Evolutionary conservation across 169 alveolate species (phyloP).

Genomic region (Cryptosporidium sp.): DNA sequence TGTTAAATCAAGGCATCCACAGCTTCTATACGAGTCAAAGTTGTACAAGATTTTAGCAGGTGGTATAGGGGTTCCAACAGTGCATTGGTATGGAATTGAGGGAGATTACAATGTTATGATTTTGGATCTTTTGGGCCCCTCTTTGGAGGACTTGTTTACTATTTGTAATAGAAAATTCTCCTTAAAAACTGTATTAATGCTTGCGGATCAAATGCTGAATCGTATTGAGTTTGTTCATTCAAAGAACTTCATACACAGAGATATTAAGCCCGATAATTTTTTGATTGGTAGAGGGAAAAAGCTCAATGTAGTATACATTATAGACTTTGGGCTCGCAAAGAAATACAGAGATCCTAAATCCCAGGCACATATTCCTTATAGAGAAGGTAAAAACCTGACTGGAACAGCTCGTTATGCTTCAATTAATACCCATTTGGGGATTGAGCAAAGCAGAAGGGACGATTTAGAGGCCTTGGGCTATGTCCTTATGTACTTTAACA

Average conservation of each 20-base stretch:
- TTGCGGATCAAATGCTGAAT: constrained; percentile 95
- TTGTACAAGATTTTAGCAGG: constrained; percentile 94
- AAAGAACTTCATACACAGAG: constrained; percentile 96
- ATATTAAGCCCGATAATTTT: constrained; percentile 98
- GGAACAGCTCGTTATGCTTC: constrained; percentile 98
- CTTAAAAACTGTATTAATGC: constrained; percentile 93
- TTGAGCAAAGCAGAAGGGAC: constrained; percentile 97
- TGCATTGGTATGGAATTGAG: constrained; percentile 98
- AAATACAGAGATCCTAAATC: constrained; percentile 95
- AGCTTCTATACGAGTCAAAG: constrained; percentile 96
- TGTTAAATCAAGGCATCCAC: constrained; percentile 95
- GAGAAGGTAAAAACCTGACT: constrained; percentile 97
- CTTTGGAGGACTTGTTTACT: constrained; percentile 96
- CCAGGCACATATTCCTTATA: constrained; percentile 96
- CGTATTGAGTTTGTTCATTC: constrained; percentile 95
- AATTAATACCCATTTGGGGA: constrained; percentile 98
- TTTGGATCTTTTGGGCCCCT: constrained; percentile 96
- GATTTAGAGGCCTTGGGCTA: constrained; percentile 99
- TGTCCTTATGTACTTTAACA: constrained; percentile 94
- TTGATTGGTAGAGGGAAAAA: constrained; percentile 92
- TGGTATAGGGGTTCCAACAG: constrained; percentile 95
- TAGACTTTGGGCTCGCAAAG: constrained; percentile 97
- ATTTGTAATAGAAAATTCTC: constrained; percentile 95
- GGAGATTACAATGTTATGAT: constrained; percentile 98
- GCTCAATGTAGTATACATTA: constrained; percentile 89